Percentiles rank a stretch among this genome's conserved stretches.
These are phyloP conservation scores for Lipomyces spencermartinsiae DNA, from an alignment of 805 yeast genomes.

Conservation along the genomic window DNA sequence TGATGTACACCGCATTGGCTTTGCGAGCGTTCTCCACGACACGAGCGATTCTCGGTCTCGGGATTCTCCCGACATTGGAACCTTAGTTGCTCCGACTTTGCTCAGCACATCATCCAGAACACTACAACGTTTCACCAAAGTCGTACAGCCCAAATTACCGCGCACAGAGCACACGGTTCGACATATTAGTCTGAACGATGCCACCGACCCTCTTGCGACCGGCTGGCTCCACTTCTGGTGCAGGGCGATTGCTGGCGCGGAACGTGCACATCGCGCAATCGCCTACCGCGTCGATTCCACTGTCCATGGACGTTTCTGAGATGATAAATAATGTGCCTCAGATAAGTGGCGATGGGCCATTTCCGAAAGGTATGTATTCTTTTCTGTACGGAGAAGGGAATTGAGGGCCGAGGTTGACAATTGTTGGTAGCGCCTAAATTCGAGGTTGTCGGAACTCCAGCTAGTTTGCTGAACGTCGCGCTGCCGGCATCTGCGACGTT, in stretches of 20 bases:
- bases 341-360: slow-evolving; percentile 41
- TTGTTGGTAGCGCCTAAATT: slow-evolving; percentile 48
- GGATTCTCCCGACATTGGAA: neutral
- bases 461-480: slow-evolving; percentile 51
- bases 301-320: slow-evolving; percentile 41
- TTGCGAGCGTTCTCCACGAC: neutral
- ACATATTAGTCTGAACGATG: neutral
- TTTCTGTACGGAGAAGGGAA: neutral
- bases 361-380: slow-evolving; percentile 33
- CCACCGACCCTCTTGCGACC: neutral
- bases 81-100: neutral
- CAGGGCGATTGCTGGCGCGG: slow-evolving; percentile 5
- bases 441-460: slow-evolving; percentile 52
- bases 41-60: neutral
- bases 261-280: slow-evolving; percentile 47
- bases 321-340: slow-evolving; percentile 37
- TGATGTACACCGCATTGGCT: neutral
- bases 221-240: neutral
- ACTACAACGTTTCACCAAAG: neutral
- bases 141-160: neutral
- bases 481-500: slow-evolving; percentile 53
- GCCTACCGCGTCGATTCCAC: slow-evolving; percentile 50
- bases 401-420: neutral
- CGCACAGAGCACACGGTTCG: neutral
- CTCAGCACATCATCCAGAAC: neutral